Evolutionary conservation across 371 early-diverging fungal species (phyloP).

Genomic region (Mortierella sp.): DNA sequence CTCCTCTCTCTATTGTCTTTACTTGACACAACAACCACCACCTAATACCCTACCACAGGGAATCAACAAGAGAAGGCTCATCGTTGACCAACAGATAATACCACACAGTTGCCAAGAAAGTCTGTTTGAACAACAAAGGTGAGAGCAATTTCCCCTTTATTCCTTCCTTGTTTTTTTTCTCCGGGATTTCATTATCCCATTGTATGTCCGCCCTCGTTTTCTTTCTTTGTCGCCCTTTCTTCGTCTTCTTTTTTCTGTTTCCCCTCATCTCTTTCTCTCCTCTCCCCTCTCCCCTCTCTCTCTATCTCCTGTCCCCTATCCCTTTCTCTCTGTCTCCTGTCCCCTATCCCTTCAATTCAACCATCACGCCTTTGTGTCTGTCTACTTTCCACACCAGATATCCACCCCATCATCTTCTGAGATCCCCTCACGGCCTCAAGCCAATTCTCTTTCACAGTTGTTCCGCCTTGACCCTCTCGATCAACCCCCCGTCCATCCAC

Average conservation of each 20-base stretch:
- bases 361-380: too few relatives aligned
- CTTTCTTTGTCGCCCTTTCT: too few relatives aligned
- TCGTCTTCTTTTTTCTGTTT: background rate
- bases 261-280: background rate
- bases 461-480: too few relatives aligned
- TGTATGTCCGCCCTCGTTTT: background rate
- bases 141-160: background rate
- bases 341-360: background rate
- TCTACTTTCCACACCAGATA: background rate
- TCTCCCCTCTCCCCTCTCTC: background rate
- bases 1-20: too few relatives aligned
- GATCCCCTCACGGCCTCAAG: background rate
- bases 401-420: background rate
- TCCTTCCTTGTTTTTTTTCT: too few relatives aligned
- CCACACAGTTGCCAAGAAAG: too few relatives aligned
- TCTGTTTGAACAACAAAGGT: background rate
- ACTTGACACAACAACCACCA: background rate
- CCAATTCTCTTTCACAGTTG: background rate
- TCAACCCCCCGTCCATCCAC: background rate
- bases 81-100: too few relatives aligned
- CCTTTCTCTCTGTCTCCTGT: background rate
- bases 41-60: background rate
- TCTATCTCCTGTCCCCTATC: background rate
- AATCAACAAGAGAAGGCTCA: background rate
- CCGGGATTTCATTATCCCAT: conserved; percentile 9